These are phyloP conservation scores for Vitellaria paradoxa DNA, from an alignment of 179 eudicot species.

Conservation along the genomic window DNA sequence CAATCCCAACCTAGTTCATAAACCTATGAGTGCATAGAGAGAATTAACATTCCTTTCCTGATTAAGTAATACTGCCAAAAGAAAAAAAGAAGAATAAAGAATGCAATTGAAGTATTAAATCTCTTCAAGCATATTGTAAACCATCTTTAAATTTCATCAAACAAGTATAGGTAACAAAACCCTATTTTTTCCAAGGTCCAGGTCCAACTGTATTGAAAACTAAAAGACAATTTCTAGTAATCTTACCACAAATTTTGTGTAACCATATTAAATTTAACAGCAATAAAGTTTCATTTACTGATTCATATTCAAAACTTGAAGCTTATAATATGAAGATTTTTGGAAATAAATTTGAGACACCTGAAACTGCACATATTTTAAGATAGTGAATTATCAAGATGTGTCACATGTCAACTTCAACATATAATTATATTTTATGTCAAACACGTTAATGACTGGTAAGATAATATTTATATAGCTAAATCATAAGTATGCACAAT, in stretches of 20 bases:
- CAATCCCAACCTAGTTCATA: slow-evolving; percentile 99
- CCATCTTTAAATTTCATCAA: not conserved
- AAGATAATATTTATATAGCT: not conserved
- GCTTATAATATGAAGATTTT: not conserved
- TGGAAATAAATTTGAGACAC: not conserved
- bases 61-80: not conserved
- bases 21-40: slow-evolving; percentile 37
- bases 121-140: not conserved
- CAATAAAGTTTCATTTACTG: not conserved
- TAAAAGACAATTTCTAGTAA: not conserved
- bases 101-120: not conserved
- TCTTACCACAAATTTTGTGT: not conserved
- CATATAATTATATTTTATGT: not conserved
- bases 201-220: not conserved
- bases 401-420: not conserved
- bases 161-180: not conserved
- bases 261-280: not conserved
- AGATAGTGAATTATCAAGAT: not conserved
- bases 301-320: no score
- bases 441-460: not conserved
- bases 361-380: not conserved
- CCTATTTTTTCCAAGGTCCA: not conserved
- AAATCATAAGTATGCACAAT: not conserved
- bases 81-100: not conserved
- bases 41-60: not conserved